Conservation (phyloP, 1,284 basidiomycete genomes). For the Gomphus sp. region DNA sequence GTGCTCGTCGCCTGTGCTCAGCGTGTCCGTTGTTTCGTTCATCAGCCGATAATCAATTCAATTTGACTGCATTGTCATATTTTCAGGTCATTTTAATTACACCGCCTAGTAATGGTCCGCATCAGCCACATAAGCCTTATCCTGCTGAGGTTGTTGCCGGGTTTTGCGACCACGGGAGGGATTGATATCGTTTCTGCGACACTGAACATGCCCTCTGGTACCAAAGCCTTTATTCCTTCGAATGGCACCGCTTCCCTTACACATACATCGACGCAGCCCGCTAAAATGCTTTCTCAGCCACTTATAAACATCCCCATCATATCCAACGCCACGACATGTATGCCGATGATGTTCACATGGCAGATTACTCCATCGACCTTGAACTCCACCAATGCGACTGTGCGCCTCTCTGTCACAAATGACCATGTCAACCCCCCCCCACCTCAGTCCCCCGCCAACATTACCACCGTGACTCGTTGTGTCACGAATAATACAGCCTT, state of each 20-base stretch:
- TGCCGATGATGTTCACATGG: neutral
- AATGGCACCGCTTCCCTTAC: neutral
- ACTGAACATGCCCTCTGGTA: neutral
- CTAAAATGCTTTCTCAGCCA: neutral
- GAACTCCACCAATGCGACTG: neutral
- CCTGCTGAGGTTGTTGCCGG: neutral
- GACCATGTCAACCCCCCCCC: no score
- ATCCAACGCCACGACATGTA: constrained; percentile 3
- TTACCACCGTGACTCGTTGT: neutral
- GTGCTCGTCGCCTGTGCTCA: neutral
- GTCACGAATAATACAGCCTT: constrained; percentile 3
- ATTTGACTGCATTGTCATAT: neutral
- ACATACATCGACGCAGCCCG: neutral
- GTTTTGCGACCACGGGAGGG: neutral
- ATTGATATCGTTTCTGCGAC: neutral
- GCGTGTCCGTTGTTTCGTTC: neutral
- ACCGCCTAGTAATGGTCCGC: neutral
- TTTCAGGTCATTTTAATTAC: neutral
- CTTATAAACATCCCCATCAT: neutral
- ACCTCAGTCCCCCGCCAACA: no score
- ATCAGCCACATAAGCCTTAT: neutral
- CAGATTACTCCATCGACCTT: neutral
- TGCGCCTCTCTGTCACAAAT: neutral
- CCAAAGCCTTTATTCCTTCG: neutral
- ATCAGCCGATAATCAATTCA: neutral